These are phyloP conservation scores for Trifolium subterraneum DNA, from an alignment of 306 rosid species.

Conservation along the genomic window DNA sequence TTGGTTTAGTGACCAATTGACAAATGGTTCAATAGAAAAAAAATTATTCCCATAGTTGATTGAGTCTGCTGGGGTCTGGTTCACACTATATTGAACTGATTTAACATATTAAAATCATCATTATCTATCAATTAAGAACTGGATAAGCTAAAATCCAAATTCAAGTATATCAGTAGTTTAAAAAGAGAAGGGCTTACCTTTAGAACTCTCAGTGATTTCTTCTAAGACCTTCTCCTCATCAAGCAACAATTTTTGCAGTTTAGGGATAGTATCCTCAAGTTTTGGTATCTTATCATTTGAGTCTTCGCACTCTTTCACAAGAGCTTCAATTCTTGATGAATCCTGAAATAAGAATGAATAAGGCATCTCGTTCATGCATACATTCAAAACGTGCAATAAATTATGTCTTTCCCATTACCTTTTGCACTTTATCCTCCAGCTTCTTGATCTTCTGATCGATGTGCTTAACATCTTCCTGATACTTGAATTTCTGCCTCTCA, in stretches of 20 bases:
- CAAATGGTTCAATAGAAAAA: neutral
- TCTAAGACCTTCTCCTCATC: conserved; percentile 85
- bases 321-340: conserved; percentile 63
- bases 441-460: conserved; percentile 83
- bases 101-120: conserved; percentile 12
- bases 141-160: neutral
- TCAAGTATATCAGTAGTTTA: conserved; percentile 26
- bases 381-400: conserved; percentile 13
- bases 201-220: conserved; percentile 76
- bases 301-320: conserved; percentile 74
- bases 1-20: neutral
- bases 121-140: conserved; percentile 1
- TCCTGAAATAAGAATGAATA: conserved; percentile 65
- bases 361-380: conserved; percentile 21
- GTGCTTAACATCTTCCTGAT: conserved; percentile 88
- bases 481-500: conserved; percentile 93
- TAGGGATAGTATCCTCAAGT: conserved; percentile 76
- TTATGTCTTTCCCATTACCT: conserved; percentile 56
- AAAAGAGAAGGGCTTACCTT: conserved; percentile 55
- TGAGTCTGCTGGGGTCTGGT: neutral
- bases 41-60: neutral
- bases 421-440: conserved; percentile 80
- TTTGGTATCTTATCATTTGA: conserved; percentile 76
- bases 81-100: neutral
- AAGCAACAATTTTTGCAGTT: conserved; percentile 70